phyloP scores from a whole-genome alignment of 768 basidiomycete genomes.

The Kwoniella sp. region DNA sequence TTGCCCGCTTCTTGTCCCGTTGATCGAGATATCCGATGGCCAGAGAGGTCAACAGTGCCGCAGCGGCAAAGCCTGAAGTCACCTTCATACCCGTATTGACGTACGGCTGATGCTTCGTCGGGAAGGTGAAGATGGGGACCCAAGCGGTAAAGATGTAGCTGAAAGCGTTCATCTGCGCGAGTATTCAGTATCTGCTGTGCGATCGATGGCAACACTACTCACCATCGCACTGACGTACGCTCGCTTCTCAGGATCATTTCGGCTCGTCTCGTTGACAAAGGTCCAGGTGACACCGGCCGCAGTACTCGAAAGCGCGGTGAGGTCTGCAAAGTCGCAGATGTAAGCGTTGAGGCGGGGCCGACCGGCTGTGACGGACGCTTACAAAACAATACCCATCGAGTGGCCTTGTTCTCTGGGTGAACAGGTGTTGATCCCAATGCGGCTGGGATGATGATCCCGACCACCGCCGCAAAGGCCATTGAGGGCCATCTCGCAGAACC shows the following conservation, averaged over 20 bases:
- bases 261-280: slow-evolving; percentile 28
- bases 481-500: slow-evolving; percentile 30
- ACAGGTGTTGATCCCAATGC: slow-evolving; percentile 26
- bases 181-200: background rate
- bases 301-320: slow-evolving; percentile 17
- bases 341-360: background rate
- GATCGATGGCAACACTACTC: background rate
- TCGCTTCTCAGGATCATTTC: slow-evolving; percentile 33
- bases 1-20: slow-evolving; percentile 7
- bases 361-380: background rate
- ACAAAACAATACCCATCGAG: slow-evolving; percentile 32
- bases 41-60: slow-evolving; percentile 19
- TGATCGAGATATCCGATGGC: slow-evolving; percentile 29
- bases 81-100: slow-evolving; percentile 30
- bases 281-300: slow-evolving; percentile 29
- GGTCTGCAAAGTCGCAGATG: slow-evolving; percentile 4
- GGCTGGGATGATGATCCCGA: slow-evolving; percentile 17
- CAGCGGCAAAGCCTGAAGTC: slow-evolving; percentile 23
- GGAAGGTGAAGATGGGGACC: slow-evolving; percentile 41
- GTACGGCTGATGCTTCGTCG: slow-evolving; percentile 31
- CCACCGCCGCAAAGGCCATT: slow-evolving; percentile 23
- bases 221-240: slow-evolving; percentile 35
- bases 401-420: slow-evolving; percentile 15
- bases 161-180: slow-evolving; percentile 33
- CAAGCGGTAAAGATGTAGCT: slow-evolving; percentile 35